Conservation (phyloP, 2,329 filamentous ascomycete genomes). For the Calonectria naviculata region DNA sequence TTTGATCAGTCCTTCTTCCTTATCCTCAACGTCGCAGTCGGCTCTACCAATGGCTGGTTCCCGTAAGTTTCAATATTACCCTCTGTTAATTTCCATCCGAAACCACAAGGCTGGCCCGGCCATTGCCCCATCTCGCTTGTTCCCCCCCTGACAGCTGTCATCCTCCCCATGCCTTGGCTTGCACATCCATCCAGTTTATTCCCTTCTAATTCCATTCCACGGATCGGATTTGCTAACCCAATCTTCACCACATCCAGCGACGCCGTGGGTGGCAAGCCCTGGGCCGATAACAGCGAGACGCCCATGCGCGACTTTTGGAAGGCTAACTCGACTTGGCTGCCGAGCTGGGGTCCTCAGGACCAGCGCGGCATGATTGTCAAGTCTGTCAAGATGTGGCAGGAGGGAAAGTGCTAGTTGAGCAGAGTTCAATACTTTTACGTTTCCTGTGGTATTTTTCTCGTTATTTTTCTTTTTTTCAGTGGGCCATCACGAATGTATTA, state of each 20-base stretch:
- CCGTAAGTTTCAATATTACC: conserved; percentile 39
- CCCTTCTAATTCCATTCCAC: too few species aligned
- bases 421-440: background rate
- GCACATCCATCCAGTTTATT: background rate
- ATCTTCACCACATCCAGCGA: conserved; percentile 46
- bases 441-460: background rate
- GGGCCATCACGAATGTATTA: background rate
- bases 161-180: background rate
- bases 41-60: conserved; percentile 60
- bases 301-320: conserved; percentile 55
- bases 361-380: conserved; percentile 54
- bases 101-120: background rate
- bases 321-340: conserved; percentile 51
- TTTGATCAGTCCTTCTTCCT: conserved; percentile 63
- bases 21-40: conserved; percentile 62
- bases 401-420: conserved; percentile 43
- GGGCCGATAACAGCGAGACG: conserved; percentile 52
- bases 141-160: background rate
- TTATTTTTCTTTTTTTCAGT: background rate
- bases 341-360: conserved; percentile 47
- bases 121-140: background rate
- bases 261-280: conserved; percentile 54
- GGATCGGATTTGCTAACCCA: background rate
- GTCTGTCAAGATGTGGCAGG: conserved; percentile 58
- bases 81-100: background rate